Evolutionary conservation across 139 green algal species (phyloP).

Genomic region (Picochlorum sp.): DNA sequence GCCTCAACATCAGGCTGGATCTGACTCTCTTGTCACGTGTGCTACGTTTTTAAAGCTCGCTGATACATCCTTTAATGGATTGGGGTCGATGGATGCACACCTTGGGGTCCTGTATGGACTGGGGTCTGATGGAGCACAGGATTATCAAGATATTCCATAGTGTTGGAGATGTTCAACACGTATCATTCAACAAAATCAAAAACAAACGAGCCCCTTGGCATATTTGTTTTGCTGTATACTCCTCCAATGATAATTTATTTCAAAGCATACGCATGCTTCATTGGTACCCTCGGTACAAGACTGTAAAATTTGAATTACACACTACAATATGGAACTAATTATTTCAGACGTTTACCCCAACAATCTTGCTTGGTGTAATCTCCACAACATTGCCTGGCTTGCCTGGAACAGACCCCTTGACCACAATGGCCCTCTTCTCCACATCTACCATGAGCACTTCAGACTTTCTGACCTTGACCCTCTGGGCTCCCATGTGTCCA

Average conservation of each 20-base stretch:
- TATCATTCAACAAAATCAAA: too few species aligned
- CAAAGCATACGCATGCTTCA: not conserved
- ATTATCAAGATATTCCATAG: not conserved
- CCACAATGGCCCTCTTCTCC: conserved; percentile 76
- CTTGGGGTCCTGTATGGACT: conserved; percentile 88
- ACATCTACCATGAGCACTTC: conserved; percentile 74
- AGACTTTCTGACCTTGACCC: conserved; percentile 73
- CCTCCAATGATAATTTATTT: not conserved
- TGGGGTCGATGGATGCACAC: conserved; percentile 60
- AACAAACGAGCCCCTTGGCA: too few species aligned
- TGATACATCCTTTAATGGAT: conserved; percentile 68
- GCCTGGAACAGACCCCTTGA: conserved; percentile 88
- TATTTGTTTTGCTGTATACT: not conserved
- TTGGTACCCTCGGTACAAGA: not conserved
- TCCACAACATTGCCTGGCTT: conserved; percentile 90
- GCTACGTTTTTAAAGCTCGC: conserved; percentile 90
- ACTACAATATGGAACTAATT: not conserved
- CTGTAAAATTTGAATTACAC: not conserved
- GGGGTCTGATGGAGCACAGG: conserved; percentile 52
- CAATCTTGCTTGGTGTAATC: conserved; percentile 70
- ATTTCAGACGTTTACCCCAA: conserved; percentile 45
- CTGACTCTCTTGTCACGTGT: conserved; percentile 84
- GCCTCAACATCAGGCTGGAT: conserved; percentile 87
- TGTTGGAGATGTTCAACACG: too few species aligned
- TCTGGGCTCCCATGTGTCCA: conserved; percentile 83